Evolutionary conservation across 2,329 filamentous ascomycete species (phyloP).

Genomic region (Alternaria longipes): DNA sequence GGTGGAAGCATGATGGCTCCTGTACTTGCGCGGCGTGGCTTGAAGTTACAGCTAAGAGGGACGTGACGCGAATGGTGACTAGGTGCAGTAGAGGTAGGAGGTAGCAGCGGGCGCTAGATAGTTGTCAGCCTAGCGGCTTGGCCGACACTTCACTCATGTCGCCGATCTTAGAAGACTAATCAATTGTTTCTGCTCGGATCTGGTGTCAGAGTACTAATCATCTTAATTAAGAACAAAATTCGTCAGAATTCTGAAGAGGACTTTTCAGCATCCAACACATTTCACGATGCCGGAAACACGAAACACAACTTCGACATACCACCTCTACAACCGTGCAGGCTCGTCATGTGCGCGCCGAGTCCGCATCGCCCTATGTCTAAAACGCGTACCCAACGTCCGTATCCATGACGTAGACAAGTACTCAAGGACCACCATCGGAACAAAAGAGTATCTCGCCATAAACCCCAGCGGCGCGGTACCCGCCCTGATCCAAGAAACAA

Average conservation of each 20-base stretch:
- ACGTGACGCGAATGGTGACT: neutral
- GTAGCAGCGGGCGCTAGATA: slow-evolving; percentile 9
- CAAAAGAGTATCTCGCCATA: slow-evolving; percentile 62
- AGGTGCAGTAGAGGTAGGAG: slow-evolving; percentile 9
- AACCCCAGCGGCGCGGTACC: slow-evolving; percentile 57
- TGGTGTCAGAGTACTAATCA: too few species aligned
- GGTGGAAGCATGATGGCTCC: slow-evolving; percentile 52
- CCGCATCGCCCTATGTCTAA: slow-evolving; percentile 67
- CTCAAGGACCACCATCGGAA: slow-evolving; percentile 54
- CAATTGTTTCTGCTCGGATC: neutral
- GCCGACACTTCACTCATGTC: neutral
- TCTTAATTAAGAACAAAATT: neutral
- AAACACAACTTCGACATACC: slow-evolving; percentile 18
- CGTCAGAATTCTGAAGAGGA: neutral
- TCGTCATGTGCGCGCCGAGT: slow-evolving; percentile 71
- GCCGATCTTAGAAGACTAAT: neutral
- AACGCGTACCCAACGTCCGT: slow-evolving; percentile 52
- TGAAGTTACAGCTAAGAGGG: neutral
- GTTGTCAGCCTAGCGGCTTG: slow-evolving; percentile 14
- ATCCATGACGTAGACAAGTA: slow-evolving; percentile 64
- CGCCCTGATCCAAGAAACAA: slow-evolving; percentile 51
- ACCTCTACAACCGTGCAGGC: slow-evolving; percentile 68
- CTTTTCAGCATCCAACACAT: neutral
- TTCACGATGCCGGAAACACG: neutral
- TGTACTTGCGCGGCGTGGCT: neutral